Base-by-base conservation (phyloP, 2,329 filamentous ascomycete genomes). In the Penicillium occitanis region DNA sequence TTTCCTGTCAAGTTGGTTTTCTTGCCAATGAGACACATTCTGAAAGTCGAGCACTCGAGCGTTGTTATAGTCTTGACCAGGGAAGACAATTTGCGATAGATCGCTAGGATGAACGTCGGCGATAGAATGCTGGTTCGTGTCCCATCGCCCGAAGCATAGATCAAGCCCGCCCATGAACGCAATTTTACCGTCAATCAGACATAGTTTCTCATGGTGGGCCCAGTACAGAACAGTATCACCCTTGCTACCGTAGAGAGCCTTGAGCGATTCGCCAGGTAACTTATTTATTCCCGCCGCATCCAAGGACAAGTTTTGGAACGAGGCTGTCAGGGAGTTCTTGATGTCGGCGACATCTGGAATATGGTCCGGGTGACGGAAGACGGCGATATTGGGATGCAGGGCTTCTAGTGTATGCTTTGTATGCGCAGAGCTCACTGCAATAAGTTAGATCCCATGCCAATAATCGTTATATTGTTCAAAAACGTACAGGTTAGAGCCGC, bases 141-240 rank as follows among this genome's bases (percentile, higher is more conserved):
- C 93, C 87, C 91, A 97, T 73, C 93, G 86, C 42, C 93, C 93
- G 72, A 93, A 97, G 75, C 88, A 97, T 72, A 96, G 83, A 78
- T 97, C 93, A 1, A 97, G 81, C 22, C 93, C 93, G 60, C 92
- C 93, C 93, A 97, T 97, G 75, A 97, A 97, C 1, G 90, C 92
- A 65, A 89, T 82, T 10, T 84, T 83, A n/a, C 89, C 87, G 75
- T 97, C 93, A 17, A 97, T 81, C 1, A 97, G 75, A 70, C 91
- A 92, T 0, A 97, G 85, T 78, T 97, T 97, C 79, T 97, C 93
- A 71, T 97, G 93, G 72, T 97, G 93, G 2, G 92, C 92, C 93
- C 93, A 97, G 78, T 92, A 97, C 0, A 97, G 80, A 11, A 96
- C 90, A 1, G 93, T 87, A 70, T 91, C 92, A 37, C 93, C 91